A percentile compares a stretch with the other conserved stretches of the same genome.
phyloP scores from a whole-genome alignment of 208 protist genomes.

The Wallacemonas collosoma region DNA sequence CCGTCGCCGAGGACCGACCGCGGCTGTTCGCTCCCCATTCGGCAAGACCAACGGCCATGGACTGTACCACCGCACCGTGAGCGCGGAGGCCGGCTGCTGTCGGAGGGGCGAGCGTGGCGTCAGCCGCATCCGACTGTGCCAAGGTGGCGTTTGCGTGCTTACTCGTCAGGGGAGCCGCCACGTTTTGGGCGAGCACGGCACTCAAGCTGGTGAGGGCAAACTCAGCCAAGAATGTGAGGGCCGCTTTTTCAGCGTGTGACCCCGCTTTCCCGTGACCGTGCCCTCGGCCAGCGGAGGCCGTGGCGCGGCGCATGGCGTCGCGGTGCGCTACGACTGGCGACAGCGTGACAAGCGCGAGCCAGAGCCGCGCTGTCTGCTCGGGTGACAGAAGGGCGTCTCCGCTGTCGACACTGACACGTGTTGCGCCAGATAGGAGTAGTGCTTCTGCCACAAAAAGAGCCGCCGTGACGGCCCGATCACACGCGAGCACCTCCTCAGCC shows the following conservation, averaged over 20 bases:
- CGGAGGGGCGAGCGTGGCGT: too few relatives aligned
- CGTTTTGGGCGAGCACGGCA: constrained; percentile 16
- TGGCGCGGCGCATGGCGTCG: constrained; percentile 23
- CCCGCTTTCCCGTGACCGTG: background rate
- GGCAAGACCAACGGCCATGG: constrained; percentile 27
- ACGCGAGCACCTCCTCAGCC: constrained; percentile 12
- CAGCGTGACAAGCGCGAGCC: constrained; percentile 44
- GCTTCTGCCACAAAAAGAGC: constrained; percentile 56
- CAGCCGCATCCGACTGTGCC: too few relatives aligned
- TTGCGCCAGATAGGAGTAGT: constrained; percentile 36
- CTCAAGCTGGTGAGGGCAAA: constrained; percentile 9
- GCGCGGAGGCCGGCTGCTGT: too few relatives aligned
- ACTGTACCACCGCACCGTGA: constrained; percentile 6
- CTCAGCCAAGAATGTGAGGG: constrained; percentile 16
- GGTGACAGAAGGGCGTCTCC: constrained; percentile 20
- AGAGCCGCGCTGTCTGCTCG: constrained; percentile 38
- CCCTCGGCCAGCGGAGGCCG: background rate
- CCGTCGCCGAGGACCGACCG: background rate
- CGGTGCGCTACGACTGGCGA: constrained; percentile 35
- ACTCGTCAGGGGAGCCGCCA: background rate
- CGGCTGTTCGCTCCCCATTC: constrained; percentile 22
- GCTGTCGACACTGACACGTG: background rate
- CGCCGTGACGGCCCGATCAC: constrained; percentile 39
- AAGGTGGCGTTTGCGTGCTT: background rate
- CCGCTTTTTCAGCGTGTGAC: background rate